Conservation (phyloP, 352 stramenopile genomes). For the Globisporangium irregulare region DNA sequence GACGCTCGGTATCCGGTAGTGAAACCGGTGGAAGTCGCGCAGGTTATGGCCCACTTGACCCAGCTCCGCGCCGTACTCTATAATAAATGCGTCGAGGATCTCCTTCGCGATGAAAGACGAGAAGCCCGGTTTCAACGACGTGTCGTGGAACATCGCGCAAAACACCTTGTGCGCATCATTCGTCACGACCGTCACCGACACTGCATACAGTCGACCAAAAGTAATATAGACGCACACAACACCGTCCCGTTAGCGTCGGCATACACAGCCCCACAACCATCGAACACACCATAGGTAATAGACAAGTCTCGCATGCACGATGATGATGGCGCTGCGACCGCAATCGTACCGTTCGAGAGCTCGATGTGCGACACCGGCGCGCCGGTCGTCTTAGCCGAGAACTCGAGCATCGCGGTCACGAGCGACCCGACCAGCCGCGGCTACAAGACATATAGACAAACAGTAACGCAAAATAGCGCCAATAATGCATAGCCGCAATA, state of each 20-base stretch:
- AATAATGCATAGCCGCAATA: slow-evolving; percentile 3
- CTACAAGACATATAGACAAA: slow-evolving; percentile 25
- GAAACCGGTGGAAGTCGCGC: slow-evolving; percentile 89
- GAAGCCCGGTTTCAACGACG: slow-evolving; percentile 72
- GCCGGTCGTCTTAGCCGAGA: slow-evolving; percentile 87
- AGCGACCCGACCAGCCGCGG: slow-evolving; percentile 87
- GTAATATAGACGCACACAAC: background rate
- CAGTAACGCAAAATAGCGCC: too few relatives aligned
- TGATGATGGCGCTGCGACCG: background rate
- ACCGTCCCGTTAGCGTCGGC: background rate
- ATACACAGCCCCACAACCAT: background rate
- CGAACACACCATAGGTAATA: background rate
- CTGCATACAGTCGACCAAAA: slow-evolving; percentile 21
- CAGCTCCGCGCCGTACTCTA: slow-evolving; percentile 73
- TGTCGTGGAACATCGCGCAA: slow-evolving; percentile 91
- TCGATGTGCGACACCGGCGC: slow-evolving; percentile 90
- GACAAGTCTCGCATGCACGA: background rate
- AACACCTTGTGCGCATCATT: slow-evolving; percentile 90
- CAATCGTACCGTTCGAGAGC: slow-evolving; percentile 59
- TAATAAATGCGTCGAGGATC: slow-evolving; percentile 81
- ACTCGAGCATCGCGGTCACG: slow-evolving; percentile 91
- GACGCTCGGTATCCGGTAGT: slow-evolving; percentile 80
- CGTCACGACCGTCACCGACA: slow-evolving; percentile 87
- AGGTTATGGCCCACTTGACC: slow-evolving; percentile 86
- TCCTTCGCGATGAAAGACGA: slow-evolving; percentile 87